Evolutionary conservation across 1,284 basidiomycete genomes (phyloP).

Genomic region (Heterobasidion annosum): DNA sequence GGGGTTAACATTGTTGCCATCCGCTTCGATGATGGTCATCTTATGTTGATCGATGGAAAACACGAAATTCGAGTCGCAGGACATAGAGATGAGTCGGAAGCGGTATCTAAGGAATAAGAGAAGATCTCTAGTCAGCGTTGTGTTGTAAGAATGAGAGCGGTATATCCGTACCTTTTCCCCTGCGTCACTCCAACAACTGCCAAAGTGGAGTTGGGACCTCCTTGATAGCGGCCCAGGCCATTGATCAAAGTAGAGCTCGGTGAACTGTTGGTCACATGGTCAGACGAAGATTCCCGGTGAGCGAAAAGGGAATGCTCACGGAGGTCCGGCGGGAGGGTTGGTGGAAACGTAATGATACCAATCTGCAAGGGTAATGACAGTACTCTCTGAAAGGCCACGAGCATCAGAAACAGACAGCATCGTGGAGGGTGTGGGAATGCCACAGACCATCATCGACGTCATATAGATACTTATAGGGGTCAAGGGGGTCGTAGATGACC

Average conservation of each 20-base stretch:
- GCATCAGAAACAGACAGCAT: too few species aligned
- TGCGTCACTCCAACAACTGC: slow-evolving; percentile 21
- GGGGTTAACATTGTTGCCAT: slow-evolving; percentile 32
- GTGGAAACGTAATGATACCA: slow-evolving; percentile 14
- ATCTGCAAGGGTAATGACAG: slow-evolving; percentile 17
- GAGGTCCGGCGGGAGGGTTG: background rate
- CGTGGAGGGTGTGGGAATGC: background rate
- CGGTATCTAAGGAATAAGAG: slow-evolving; percentile 20
- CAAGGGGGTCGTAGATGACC: slow-evolving; percentile 11
- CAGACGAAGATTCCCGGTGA: too few species aligned
- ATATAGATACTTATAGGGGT: slow-evolving; percentile 10
- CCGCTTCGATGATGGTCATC: slow-evolving; percentile 40
- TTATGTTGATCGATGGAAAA: slow-evolving; percentile 33
- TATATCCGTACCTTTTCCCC: slow-evolving; percentile 11
- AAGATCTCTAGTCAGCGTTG: background rate
- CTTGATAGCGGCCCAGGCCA: slow-evolving; percentile 25
- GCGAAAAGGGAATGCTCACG: background rate
- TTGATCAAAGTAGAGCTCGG: slow-evolving; percentile 40
- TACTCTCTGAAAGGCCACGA: slow-evolving; percentile 10
- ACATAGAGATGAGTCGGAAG: slow-evolving; percentile 24
- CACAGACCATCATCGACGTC: slow-evolving; percentile 8
- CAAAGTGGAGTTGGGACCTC: slow-evolving; percentile 14
- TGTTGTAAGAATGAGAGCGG: background rate
- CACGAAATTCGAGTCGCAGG: slow-evolving; percentile 24
- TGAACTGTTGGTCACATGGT: background rate